Conservation (phyloP, 2,329 filamentous ascomycete species). For the Penicillium concentricum region DNA sequence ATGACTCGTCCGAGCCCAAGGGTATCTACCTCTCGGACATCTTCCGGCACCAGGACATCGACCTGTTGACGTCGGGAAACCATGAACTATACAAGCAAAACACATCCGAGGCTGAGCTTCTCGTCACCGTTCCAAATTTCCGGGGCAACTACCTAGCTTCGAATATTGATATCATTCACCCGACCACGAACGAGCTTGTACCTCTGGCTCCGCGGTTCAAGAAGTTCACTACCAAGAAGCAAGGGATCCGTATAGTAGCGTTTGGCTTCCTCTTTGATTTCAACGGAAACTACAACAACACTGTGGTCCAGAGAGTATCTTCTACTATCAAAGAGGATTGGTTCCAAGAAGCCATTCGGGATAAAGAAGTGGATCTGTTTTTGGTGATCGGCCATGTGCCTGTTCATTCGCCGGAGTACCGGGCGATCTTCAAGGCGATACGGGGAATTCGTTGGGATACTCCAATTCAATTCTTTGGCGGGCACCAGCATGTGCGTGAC, state of each 20-base stretch:
- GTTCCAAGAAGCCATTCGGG: slow-evolving; percentile 83
- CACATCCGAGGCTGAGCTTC: slow-evolving; percentile 75
- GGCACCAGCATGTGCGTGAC: slow-evolving; percentile 86
- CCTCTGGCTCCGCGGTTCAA: slow-evolving; percentile 80
- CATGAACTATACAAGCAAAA: slow-evolving; percentile 88
- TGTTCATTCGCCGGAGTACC: slow-evolving; percentile 75
- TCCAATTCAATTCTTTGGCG: slow-evolving; percentile 88
- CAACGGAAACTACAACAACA: slow-evolving; percentile 85
- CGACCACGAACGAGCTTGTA: slow-evolving; percentile 65
- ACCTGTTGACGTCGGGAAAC: slow-evolving; percentile 84
- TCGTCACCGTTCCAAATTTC: slow-evolving; percentile 79
- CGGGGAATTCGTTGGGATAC: slow-evolving; percentile 73
- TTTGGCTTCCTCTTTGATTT: slow-evolving; percentile 98
- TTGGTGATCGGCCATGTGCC: slow-evolving; percentile 84
- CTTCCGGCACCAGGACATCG: slow-evolving; percentile 75
- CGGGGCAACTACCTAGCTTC: slow-evolving; percentile 79
- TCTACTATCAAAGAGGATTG: slow-evolving; percentile 79
- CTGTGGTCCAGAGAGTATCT: slow-evolving; percentile 74
- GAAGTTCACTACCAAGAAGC: slow-evolving; percentile 89
- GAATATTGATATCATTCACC: slow-evolving; percentile 84
- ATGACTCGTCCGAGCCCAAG: slow-evolving; percentile 84
- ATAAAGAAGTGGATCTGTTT: slow-evolving; percentile 78
- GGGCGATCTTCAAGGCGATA: slow-evolving; percentile 74
- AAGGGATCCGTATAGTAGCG: slow-evolving; percentile 76
- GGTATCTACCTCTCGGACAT: slow-evolving; percentile 88